These are phyloP conservation scores for Takashimella koratensis DNA, from an alignment of 1,284 basidiomycete species.

Conservation along the genomic window DNA sequence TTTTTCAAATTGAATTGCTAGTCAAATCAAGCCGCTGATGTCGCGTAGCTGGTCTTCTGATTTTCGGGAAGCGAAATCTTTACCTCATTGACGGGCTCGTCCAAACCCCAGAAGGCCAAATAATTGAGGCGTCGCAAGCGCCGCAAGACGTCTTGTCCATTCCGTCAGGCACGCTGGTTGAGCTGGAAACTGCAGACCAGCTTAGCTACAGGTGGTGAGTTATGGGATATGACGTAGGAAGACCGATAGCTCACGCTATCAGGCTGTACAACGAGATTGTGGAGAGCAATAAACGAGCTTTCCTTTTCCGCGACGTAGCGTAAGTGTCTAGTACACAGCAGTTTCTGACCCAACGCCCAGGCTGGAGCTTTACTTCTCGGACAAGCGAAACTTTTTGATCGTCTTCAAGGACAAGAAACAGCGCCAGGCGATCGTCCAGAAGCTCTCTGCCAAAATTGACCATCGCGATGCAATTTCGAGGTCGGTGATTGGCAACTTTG, in stretches of 20 bases:
- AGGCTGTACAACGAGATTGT: constrained; percentile 78
- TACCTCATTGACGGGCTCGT: constrained; percentile 93
- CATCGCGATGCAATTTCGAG: constrained; percentile 38
- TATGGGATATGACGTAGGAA: too few relatives aligned
- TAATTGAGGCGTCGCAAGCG: constrained; percentile 83
- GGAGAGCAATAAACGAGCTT: constrained; percentile 73
- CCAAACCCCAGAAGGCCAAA: constrained; percentile 78
- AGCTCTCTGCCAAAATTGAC: constrained; percentile 52
- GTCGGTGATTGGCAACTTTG: constrained; percentile 44
- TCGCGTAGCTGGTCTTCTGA: constrained; percentile 70
- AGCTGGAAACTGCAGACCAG: constrained; percentile 66
- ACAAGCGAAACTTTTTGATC: constrained; percentile 74
- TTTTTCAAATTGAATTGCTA: background rate
- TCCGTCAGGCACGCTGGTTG: constrained; percentile 71
- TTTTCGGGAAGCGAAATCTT: constrained; percentile 76
- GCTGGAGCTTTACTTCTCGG: constrained; percentile 84
- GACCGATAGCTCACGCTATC: constrained; percentile 8
- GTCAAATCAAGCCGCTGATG: background rate
- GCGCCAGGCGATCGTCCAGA: constrained; percentile 62
- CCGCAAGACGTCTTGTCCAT: constrained; percentile 78
- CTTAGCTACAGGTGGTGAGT: constrained; percentile 72
- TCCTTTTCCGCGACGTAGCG: constrained; percentile 86
- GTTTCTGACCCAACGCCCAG: constrained; percentile 45
- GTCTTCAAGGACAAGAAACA: constrained; percentile 70
- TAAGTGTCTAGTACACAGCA: constrained; percentile 49